A percentile compares a stretch with the other conserved stretches of the same genome.
phyloP scores from a whole-genome alignment of 1,284 basidiomycete species.

The Termitomyces sp. region DNA sequence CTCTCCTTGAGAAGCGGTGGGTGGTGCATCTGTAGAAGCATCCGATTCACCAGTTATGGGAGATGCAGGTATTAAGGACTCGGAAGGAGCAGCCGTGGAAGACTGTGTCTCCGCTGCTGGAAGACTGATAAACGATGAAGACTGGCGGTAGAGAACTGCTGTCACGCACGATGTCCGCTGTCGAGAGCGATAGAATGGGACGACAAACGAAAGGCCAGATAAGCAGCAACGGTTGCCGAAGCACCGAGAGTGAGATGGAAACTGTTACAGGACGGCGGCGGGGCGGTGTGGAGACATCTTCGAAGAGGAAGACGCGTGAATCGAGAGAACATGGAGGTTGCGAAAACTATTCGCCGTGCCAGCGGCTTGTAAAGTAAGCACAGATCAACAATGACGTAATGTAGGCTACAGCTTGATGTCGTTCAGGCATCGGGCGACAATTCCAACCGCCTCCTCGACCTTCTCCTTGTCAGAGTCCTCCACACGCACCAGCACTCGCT shows the following conservation, averaged over 20 bases:
- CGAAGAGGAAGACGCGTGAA: slow-evolving; percentile 39
- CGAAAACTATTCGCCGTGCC: not conserved
- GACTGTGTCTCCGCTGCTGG: not conserved
- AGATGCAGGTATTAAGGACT: not conserved
- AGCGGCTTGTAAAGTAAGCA: slow-evolving; percentile 9
- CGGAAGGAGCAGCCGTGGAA: not conserved
- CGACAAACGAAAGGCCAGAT: slow-evolving; percentile 38
- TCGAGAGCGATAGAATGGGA: slow-evolving; percentile 43
- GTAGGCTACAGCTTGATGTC: slow-evolving; percentile 44
- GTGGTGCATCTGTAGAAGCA: slow-evolving; percentile 11
- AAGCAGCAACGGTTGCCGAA: slow-evolving; percentile 41
- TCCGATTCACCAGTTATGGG: slow-evolving; percentile 6
- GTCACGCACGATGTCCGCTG: slow-evolving; percentile 25
- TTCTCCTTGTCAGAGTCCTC: slow-evolving; percentile 45
- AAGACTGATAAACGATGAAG: not conserved
- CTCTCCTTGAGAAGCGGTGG: slow-evolving; percentile 13
- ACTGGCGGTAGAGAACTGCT: not conserved
- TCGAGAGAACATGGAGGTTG: slow-evolving; percentile 33
- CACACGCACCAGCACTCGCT: slow-evolving; percentile 48
- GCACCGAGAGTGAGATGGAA: slow-evolving; percentile 35
- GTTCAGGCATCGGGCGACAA: slow-evolving; percentile 67
- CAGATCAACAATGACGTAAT: slow-evolving; percentile 8
- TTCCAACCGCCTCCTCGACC: slow-evolving; percentile 65
- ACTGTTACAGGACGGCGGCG: slow-evolving; percentile 25
- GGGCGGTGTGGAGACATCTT: slow-evolving; percentile 41